Evolutionary conservation across 2,329 filamentous ascomycete genomes (phyloP).

Genomic region (Tolypocladium sp.): DNA sequence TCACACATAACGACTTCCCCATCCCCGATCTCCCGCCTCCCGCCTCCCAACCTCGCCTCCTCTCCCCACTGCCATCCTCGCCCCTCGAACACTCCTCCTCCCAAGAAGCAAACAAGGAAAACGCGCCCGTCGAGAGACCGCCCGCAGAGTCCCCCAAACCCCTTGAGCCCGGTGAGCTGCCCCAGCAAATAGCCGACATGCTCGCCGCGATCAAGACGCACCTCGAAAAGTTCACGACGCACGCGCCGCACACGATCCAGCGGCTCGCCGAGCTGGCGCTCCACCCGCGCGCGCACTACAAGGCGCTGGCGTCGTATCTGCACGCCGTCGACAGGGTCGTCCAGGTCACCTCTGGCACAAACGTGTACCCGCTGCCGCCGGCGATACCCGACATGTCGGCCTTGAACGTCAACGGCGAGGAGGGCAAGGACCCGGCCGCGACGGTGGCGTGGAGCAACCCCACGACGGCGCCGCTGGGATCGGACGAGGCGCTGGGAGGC

Average conservation of each 20-base stretch:
- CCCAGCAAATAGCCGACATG: constrained; percentile 54
- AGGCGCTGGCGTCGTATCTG: constrained; percentile 72
- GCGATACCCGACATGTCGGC: constrained; percentile 49
- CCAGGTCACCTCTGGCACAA: constrained; percentile 74
- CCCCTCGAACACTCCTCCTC: constrained; percentile 32
- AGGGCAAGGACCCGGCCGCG: constrained; percentile 27
- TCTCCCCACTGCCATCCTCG: constrained; percentile 38
- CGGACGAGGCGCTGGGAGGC: constrained; percentile 82
- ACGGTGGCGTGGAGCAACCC: constrained; percentile 38
- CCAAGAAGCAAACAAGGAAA: constrained; percentile 61
- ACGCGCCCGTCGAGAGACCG: constrained; percentile 35
- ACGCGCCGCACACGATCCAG: constrained; percentile 89
- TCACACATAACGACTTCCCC: constrained; percentile 66
- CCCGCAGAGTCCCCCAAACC: constrained; percentile 22
- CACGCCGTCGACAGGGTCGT: constrained; percentile 86
- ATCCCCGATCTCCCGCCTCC: constrained; percentile 50
- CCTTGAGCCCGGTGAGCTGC: constrained; percentile 40
- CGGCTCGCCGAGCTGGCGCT: constrained; percentile 82
- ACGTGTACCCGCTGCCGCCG: constrained; percentile 73
- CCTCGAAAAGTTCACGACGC: constrained; percentile 58
- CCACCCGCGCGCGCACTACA: constrained; percentile 69
- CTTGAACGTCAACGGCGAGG: constrained; percentile 54
- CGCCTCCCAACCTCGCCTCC: constrained; percentile 29
- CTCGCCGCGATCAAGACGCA: constrained; percentile 51
- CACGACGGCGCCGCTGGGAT: constrained; percentile 50